Conservation (phyloP, 192 early-diverging fungal species). For the Pilobolus umbonatus region DNA sequence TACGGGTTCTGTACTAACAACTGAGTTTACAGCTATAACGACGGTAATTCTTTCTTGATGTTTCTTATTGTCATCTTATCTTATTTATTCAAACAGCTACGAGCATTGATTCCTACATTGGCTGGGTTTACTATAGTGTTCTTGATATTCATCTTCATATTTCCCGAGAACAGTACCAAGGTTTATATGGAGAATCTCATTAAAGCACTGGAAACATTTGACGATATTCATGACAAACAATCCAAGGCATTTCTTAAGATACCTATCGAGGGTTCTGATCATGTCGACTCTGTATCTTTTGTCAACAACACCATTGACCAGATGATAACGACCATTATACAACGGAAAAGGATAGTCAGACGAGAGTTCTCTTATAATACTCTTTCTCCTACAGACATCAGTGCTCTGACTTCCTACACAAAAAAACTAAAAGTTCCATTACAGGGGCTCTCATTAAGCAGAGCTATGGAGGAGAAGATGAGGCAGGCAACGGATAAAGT, state of each 20-base stretch:
- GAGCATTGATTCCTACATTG: slow-evolving; percentile 5
- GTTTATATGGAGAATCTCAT: slow-evolving; percentile 19
- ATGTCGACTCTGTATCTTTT: not conserved
- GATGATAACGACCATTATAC: slow-evolving; percentile 8
- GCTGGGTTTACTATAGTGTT: slow-evolving; percentile 15
- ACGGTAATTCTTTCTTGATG: slow-evolving; percentile 16
- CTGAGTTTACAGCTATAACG: not conserved
- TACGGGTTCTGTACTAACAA: slow-evolving; percentile 8
- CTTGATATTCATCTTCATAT: slow-evolving; percentile 12
- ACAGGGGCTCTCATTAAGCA: slow-evolving; percentile 23
- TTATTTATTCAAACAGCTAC: slow-evolving; percentile 14
- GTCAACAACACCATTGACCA: slow-evolving; percentile 17
- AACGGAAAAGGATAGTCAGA: slow-evolving; percentile 21
- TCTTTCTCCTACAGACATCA: slow-evolving; percentile 21
- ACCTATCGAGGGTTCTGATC: not conserved
- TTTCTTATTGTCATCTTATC: not conserved
- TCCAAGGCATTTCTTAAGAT: slow-evolving; percentile 2
- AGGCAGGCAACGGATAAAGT: slow-evolving; percentile 4
- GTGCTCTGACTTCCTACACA: slow-evolving; percentile 21
- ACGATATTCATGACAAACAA: slow-evolving; percentile 8
- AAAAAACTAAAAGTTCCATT: slow-evolving; percentile 24
- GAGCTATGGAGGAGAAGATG: slow-evolving; percentile 29
- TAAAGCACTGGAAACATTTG: slow-evolving; percentile 14
- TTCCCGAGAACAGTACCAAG: slow-evolving; percentile 22
- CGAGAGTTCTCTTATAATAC: slow-evolving; percentile 24